Evolutionary conservation across 192 early-diverging fungal genomes (phyloP).

Genomic region (Entrophospora sp.): DNA sequence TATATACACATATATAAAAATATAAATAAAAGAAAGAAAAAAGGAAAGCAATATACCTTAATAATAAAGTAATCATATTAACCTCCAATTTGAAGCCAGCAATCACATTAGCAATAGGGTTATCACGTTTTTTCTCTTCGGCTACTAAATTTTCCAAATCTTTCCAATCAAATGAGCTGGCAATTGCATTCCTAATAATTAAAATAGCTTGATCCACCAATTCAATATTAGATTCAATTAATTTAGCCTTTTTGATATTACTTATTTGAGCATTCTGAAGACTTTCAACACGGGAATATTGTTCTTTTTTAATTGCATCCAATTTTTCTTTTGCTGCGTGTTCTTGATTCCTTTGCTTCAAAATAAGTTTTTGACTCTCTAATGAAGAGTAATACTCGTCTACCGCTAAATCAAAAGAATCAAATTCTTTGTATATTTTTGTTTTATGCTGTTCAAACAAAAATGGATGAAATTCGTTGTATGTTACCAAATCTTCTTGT

Average conservation of each 20-base stretch:
- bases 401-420: constrained; percentile 73
- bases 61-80: constrained; percentile 67
- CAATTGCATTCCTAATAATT: constrained; percentile 81
- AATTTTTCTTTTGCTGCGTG: constrained; percentile 72
- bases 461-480: constrained; percentile 68
- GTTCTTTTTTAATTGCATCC: constrained; percentile 68
- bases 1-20: no score
- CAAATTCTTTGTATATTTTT: constrained; percentile 49
- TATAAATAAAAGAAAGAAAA: no score
- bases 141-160: constrained; percentile 82
- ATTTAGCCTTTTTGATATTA: constrained; percentile 65
- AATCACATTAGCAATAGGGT: constrained; percentile 76
- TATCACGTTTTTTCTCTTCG: constrained; percentile 69
- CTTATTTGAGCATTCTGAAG: constrained; percentile 62
- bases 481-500: constrained; percentile 10
- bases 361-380: constrained; percentile 72
- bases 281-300: constrained; percentile 67
- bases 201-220: constrained; percentile 81
- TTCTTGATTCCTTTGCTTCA: constrained; percentile 67
- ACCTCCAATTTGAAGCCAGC: constrained; percentile 61
- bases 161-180: constrained; percentile 92
- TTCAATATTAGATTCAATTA: constrained; percentile 79
- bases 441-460: constrained; percentile 54
- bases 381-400: constrained; percentile 91
- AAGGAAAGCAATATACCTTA: constrained; percentile 34